phyloP scores from a whole-genome alignment of 2,329 filamentous ascomycete genomes.

The Ceratocystis ficicola region DNA sequence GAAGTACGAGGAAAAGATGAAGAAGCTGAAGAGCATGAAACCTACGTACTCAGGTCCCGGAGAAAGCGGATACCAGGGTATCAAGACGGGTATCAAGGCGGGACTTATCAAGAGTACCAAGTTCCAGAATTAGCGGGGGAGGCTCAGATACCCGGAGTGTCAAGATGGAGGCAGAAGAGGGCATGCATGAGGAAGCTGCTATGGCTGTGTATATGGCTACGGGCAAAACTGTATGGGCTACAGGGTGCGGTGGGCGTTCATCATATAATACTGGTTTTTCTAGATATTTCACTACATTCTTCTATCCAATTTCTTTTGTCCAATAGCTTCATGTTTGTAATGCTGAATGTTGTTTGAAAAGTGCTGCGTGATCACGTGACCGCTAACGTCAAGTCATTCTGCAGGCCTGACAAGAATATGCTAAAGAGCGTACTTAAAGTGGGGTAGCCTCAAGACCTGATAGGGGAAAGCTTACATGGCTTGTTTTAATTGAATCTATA shows the following conservation, averaged over 20 bases:
- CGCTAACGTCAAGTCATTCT: neutral
- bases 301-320: conserved; percentile 2
- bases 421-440: conserved; percentile 1
- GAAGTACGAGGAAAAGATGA: conserved; percentile 93
- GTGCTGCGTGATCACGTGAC: neutral
- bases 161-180: too few species aligned
- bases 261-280: conserved; percentile 18
- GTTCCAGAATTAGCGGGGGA: conserved; percentile 42
- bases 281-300: conserved; percentile 3
- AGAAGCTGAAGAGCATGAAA: conserved; percentile 84
- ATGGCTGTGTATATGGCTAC: neutral
- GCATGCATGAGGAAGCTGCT: neutral
- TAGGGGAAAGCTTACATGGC: conserved; percentile 1
- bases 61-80: conserved; percentile 76
- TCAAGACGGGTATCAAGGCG: conserved; percentile 89
- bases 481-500: neutral
- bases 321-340: neutral
- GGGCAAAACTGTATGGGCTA: conserved; percentile 22
- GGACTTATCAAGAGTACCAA: conserved; percentile 88
- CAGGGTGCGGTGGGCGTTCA: conserved; percentile 13
- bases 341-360: neutral
- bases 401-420: neutral
- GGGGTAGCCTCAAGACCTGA: neutral
- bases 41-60: conserved; percentile 75
- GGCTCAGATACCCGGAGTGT: neutral